Conservation (phyloP, 2,329 filamentous ascomycete species). For the Trichoderma harzianum region DNA sequence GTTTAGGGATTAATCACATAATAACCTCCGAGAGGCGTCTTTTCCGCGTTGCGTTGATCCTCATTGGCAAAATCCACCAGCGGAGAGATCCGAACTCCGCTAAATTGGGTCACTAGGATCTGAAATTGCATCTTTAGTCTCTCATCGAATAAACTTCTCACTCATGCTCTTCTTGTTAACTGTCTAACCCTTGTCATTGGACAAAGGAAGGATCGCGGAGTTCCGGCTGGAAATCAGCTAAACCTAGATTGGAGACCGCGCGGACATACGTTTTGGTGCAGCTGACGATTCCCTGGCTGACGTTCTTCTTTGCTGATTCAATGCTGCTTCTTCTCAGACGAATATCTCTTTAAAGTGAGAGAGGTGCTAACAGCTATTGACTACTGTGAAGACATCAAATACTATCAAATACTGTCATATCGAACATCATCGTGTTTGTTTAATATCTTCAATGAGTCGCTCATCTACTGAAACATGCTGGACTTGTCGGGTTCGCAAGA, state of each 20-base stretch:
- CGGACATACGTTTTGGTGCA: neutral
- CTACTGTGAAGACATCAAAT: neutral
- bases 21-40: neutral
- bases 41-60: neutral
- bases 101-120: neutral
- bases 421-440: no score
- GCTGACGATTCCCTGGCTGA: neutral
- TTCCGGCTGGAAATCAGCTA: neutral
- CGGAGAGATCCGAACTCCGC: neutral
- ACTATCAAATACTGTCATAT: neutral
- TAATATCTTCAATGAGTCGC: neutral
- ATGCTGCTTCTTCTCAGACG: neutral
- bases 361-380: neutral
- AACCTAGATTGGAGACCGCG: conserved; percentile 6
- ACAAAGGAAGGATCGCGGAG: neutral
- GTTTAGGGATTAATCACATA: neutral
- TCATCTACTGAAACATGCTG: conserved; percentile 35
- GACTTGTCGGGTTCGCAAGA: conserved; percentile 53
- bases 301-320: neutral
- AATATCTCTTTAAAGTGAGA: neutral
- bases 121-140: neutral
- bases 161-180: neutral
- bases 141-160: neutral
- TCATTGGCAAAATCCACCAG: neutral
- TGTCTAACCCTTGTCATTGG: neutral